Evolutionary conservation across 768 basidiomycete genomes (phyloP), one percentile per base, ranked within the genome.

Genomic region (Boletus subparvulus): DNA sequence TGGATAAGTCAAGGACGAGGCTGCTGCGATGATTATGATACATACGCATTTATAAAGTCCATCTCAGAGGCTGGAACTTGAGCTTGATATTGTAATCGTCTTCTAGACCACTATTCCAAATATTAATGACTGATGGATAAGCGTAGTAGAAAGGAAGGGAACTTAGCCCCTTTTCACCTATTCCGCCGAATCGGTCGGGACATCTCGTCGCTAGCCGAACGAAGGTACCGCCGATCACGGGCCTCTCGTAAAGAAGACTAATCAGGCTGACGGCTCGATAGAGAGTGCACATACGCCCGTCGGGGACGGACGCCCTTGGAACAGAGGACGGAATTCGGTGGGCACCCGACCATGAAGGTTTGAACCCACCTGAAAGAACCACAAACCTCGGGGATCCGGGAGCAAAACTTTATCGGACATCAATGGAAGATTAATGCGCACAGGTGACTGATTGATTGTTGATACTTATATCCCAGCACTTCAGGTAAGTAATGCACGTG

Each of bases 141-240:
- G 33, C 12, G 24, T 13, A 11, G 42, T 45, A 44, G 49, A 49
- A 55, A 30, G 47, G 48, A 59, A 58, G 45, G 58, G 50, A 50
- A 59, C 19, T 21, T 36, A 21, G 2, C 36, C 45, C 28, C 21
- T 33, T 48, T 21, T 36, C 6, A 28, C 13, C 1, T n/a, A 16
- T 60, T 50, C 56, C 37, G 42, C 66, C 66, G 63, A 58, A 50
- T 54, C 46, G 33, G 50, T 53, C 66, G 58, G 65, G 50, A 35
- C 46, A 52, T 62, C 47, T 45, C 12, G 50, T 56, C 47, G 39
- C 43, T 35, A 47, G 36, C 33, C 35, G 56, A 39, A 26, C 39
- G 21, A 49, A 50, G 60, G 47, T 32, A 58, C 65, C 66, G 63
- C 58, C 54, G 56, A 67, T 68, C 63, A 63, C 66, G 66, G 65